Evolutionary conservation across 176 grass and related monocot genomes (phyloP), one percentile per base, ranked within the genome.

Genomic region (Eleusine indica): DNA sequence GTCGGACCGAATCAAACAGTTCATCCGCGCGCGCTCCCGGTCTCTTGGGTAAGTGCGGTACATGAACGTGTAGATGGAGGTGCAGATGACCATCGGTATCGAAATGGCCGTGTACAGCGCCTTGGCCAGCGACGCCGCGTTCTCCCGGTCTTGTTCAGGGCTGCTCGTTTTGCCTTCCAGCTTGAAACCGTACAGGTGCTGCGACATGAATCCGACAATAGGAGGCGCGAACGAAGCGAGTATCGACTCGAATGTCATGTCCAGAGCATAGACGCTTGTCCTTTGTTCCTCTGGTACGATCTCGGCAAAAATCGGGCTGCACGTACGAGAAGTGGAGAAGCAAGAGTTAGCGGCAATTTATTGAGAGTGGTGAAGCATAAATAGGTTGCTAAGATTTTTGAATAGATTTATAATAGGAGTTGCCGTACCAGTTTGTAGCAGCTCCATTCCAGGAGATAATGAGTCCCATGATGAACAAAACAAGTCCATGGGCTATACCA

Each of bases 281-380:
- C 92, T 92, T 37, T 92, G 91, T 57, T 82, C 92, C 81, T 89
- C 90, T 2, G 91, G 92, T 29, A 97, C 95, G 68, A 94, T 97
- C 83, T 97, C 95, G 0, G 95, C 92, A 67, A 97, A 97, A 9
- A 97, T 92, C 9, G 95, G 95, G 42, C 92, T 97, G 83, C 51
- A 46, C 69, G 25, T 25, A 25, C 25, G 25, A 25, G 25, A 25
- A 25, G 25, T 25, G 25, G 22, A 38, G 11, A 77, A 68, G 25
- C 61, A 73, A 74, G 64, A 37, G 9, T 48, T 74, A 7, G 22
- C 17, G n/a, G 8, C 18, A 61, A 9, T 39, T 40, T 41, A 57
- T 22, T 40, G 25, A 25, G 0, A 25, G 25, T 25, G 25, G 25
- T 25, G 25, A 19, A 17, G 17, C 1, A 7, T 10, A 32, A 73